Percentiles rank a stretch among this genome's conserved stretches.
Conservation (phyloP, 1,139 yeast species). For the Kodamaea anthophila region DNA sequence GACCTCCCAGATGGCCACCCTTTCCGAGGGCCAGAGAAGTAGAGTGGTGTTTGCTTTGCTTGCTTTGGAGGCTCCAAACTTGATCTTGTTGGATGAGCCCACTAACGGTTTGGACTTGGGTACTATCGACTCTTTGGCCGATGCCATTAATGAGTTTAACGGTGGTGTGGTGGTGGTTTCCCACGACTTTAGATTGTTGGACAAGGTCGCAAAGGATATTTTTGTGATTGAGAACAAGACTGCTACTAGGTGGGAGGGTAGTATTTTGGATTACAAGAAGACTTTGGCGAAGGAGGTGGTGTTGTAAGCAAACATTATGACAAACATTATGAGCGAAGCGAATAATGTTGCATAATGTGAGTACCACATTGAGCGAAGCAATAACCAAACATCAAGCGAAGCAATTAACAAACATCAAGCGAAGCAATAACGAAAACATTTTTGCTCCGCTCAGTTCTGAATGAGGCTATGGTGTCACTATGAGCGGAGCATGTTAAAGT, state of each 20-base stretch:
- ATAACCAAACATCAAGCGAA: background rate
- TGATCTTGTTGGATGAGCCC: conserved; percentile 95
- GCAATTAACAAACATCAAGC: background rate
- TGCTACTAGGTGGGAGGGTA: conserved; percentile 94
- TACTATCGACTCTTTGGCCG: conserved; percentile 95
- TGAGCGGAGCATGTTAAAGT: too few species aligned
- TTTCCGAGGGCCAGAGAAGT: conserved; percentile 98
- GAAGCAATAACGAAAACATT: background rate
- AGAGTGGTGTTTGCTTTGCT: conserved; percentile 95
- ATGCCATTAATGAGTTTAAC: conserved; percentile 85
- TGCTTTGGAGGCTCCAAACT: conserved; percentile 93
- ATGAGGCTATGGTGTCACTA: too few species aligned
- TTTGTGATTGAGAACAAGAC: conserved; percentile 92
- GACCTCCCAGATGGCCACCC: conserved; percentile 96
- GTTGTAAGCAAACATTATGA: conserved; percentile 41
- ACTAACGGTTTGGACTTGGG: conserved; percentile 98
- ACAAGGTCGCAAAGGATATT: conserved; percentile 95
- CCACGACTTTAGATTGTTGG: conserved; percentile 97
- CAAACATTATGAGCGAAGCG: background rate
- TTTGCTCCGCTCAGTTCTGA: background rate
- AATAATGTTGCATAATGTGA: too few species aligned
- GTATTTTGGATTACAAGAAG: conserved; percentile 87
- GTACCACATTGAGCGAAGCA: background rate
- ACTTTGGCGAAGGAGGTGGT: conserved; percentile 86
- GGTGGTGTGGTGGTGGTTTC: conserved; percentile 99